Percentiles rank a stretch among this genome's conserved stretches.
Conservation (phyloP, 306 rosid genomes). For the Boehmeria nivea region DNA sequence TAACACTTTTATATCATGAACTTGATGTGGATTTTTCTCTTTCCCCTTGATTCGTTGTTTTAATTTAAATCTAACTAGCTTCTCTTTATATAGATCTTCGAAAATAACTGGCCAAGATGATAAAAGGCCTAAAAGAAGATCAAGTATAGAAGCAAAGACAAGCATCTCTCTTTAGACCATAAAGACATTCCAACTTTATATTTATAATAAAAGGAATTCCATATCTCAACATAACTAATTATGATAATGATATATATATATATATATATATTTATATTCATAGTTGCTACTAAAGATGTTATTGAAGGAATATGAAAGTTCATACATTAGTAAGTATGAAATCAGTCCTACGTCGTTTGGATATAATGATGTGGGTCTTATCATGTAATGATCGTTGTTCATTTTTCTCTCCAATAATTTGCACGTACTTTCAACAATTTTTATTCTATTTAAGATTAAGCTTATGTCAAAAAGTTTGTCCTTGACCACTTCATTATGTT, state of each 20-base stretch:
- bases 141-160: constrained; percentile 22
- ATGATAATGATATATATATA: neutral
- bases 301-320: too few relatives aligned
- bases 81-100: constrained; percentile 12
- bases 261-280: neutral
- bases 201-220: neutral
- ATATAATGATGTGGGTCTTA: neutral
- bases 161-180: constrained; percentile 33
- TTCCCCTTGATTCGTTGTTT: constrained; percentile 6
- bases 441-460: too few relatives aligned
- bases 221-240: neutral
- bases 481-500: too few relatives aligned
- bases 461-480: too few relatives aligned
- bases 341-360: neutral
- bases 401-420: neutral
- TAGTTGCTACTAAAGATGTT: too few relatives aligned
- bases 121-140: constrained; percentile 25
- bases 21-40: constrained; percentile 16
- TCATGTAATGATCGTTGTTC: neutral
- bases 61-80: constrained; percentile 10
- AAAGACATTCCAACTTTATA: constrained; percentile 24
- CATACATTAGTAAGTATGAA: too few relatives aligned
- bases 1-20: constrained; percentile 7
- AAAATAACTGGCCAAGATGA: constrained; percentile 25
- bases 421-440: too few relatives aligned